Evolutionary conservation across 1,284 basidiomycete species (phyloP).

Genomic region (Boletellus deceptivus): DNA sequence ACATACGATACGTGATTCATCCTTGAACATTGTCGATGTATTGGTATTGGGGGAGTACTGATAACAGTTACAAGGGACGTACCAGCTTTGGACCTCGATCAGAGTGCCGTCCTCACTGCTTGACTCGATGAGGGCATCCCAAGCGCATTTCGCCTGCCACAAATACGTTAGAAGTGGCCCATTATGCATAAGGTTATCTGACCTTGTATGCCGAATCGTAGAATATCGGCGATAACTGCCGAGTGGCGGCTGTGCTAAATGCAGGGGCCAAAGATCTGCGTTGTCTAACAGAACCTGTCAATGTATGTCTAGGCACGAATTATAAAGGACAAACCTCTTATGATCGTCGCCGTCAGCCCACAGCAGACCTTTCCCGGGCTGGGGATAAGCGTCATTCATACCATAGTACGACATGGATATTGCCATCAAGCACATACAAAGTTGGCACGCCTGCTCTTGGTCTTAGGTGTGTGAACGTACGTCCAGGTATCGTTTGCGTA

Average conservation of each 20-base stretch:
- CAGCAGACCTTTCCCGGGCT: conserved; percentile 18
- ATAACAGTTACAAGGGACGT: not conserved
- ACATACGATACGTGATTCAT: conserved; percentile 50
- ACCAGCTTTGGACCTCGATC: conserved; percentile 50
- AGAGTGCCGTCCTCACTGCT: conserved; percentile 27
- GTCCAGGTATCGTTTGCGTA: conserved; percentile 45
- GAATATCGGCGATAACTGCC: conserved; percentile 1
- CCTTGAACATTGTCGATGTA: conserved; percentile 22
- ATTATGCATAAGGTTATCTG: not conserved
- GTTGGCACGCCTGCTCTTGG: conserved; percentile 40
- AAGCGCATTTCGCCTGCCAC: conserved; percentile 42
- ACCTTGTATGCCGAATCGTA: conserved; percentile 26
- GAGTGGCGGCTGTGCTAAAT: not conserved
- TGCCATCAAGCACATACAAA: conserved; percentile 37
- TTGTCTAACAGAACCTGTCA: conserved; percentile 30
- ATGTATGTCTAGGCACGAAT: not conserved
- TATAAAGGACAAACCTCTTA: conserved; percentile 14
- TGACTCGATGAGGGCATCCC: conserved; percentile 47
- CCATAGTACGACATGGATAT: not conserved
- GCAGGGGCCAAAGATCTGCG: conserved; percentile 24
- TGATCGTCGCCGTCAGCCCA: conserved; percentile 18
- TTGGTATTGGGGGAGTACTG: too few relatives aligned
- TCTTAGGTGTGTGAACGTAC: conserved; percentile 42
- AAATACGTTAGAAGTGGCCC: not conserved
- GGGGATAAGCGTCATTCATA: not conserved